These are phyloP conservation scores for Teunomyces cretensis DNA, from an alignment of 805 yeast species.

Conservation along the genomic window DNA sequence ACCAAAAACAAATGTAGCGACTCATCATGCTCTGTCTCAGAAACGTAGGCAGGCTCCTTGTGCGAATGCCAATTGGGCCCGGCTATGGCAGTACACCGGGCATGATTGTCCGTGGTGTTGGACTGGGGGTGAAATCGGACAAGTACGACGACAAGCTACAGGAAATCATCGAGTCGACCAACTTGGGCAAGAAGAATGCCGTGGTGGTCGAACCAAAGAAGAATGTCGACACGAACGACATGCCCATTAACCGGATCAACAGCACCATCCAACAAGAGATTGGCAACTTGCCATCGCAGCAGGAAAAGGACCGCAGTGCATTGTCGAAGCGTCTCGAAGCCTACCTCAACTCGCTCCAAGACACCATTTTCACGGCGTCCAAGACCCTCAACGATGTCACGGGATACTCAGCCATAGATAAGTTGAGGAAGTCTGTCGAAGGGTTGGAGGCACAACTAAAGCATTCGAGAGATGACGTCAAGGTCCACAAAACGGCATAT, in stretches of 20 bases:
- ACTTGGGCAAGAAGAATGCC: constrained; percentile 20
- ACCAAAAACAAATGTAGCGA: not conserved
- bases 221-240: no score
- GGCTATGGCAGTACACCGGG: not conserved
- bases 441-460: constrained; percentile 52
- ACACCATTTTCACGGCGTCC: constrained; percentile 58
- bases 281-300: constrained; percentile 45
- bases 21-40: not conserved
- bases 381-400: constrained; percentile 84
- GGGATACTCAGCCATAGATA: constrained; percentile 82
- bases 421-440: constrained; percentile 62
- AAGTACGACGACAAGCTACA: constrained; percentile 27
- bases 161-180: constrained; percentile 37
- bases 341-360: constrained; percentile 57
- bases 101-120: not conserved
- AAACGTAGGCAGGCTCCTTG: not conserved
- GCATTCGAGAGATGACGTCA: constrained; percentile 48
- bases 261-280: constrained; percentile 19
- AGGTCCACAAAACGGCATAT: constrained; percentile 49
- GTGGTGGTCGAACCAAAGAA: not conserved
- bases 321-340: constrained; percentile 39
- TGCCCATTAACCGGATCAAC: constrained; percentile 5
- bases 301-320: constrained; percentile 40
- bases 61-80: not conserved
- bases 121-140: not conserved